Conservation (phyloP, 768 basidiomycete species). For the Mycena crocata region DNA sequence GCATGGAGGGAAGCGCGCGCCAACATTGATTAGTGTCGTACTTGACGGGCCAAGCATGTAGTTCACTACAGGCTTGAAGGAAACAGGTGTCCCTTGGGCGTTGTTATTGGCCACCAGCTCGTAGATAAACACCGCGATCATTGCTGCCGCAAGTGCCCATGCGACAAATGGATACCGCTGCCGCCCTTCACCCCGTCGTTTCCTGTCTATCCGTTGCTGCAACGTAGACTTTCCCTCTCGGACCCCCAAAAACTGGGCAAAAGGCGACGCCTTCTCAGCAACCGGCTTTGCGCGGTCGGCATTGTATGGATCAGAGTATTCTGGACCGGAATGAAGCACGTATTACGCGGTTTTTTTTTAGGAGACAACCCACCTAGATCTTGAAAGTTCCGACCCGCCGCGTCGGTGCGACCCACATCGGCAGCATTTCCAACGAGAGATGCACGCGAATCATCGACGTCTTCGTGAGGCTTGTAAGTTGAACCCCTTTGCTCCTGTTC, state of each 20-base stretch:
- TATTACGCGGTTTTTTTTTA: neutral
- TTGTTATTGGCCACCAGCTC: slow-evolving; percentile 83
- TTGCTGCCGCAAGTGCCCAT: slow-evolving; percentile 71
- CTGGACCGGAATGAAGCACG: slow-evolving; percentile 46
- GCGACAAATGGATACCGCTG: slow-evolving; percentile 85
- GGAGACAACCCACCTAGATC: slow-evolving; percentile 62
- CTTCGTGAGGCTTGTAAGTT: slow-evolving; percentile 35
- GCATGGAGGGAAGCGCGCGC: slow-evolving; percentile 93
- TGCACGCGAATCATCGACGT: slow-evolving; percentile 45
- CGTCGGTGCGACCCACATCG: slow-evolving; percentile 50
- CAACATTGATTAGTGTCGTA: slow-evolving; percentile 85
- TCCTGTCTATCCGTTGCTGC: slow-evolving; percentile 88
- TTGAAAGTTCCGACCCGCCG: too few species aligned
- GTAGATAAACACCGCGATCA: slow-evolving; percentile 84
- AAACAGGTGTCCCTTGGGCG: slow-evolving; percentile 85
- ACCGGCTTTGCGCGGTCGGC: slow-evolving; percentile 36
- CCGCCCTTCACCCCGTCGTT: slow-evolving; percentile 85
- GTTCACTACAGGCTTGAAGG: slow-evolving; percentile 89
- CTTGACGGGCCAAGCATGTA: slow-evolving; percentile 92
- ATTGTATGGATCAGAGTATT: slow-evolving; percentile 60
- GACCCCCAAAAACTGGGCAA: slow-evolving; percentile 55
- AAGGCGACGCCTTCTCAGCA: slow-evolving; percentile 55
- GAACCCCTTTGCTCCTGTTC: slow-evolving; percentile 42
- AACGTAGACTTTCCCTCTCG: slow-evolving; percentile 64
- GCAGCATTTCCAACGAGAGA: slow-evolving; percentile 62